Evolutionary conservation across 805 yeast species (phyloP).

Genomic region (Ogataea siamensis): DNA sequence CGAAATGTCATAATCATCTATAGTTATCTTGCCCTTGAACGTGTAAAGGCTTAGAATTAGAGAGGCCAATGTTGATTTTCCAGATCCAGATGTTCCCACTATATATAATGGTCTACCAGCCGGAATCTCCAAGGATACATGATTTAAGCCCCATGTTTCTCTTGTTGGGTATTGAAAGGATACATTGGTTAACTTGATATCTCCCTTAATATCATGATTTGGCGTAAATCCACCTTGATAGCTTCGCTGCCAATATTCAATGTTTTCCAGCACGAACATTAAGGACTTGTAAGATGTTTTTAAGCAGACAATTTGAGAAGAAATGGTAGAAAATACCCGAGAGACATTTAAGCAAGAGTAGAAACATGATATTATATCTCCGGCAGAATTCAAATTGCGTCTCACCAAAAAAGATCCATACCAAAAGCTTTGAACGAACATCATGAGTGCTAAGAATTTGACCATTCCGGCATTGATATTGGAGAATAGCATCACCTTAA

Average conservation of each 20-base stretch:
- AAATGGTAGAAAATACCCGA: slow-evolving; percentile 50
- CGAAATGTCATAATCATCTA: slow-evolving; percentile 53
- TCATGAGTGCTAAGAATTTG: slow-evolving; percentile 56
- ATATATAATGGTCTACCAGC: slow-evolving; percentile 54
- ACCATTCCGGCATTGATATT: slow-evolving; percentile 56
- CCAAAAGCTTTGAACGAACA: slow-evolving; percentile 93
- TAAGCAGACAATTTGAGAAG: slow-evolving; percentile 57
- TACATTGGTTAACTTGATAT: slow-evolving; percentile 54
- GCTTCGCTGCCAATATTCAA: slow-evolving; percentile 23
- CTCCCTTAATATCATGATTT: slow-evolving; percentile 39
- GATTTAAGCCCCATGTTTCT: slow-evolving; percentile 43
- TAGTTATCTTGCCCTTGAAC: slow-evolving; percentile 54
- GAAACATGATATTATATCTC: slow-evolving; percentile 77
- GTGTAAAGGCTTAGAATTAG: slow-evolving; percentile 61
- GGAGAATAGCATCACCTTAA: slow-evolving; percentile 44
- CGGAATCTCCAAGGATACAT: slow-evolving; percentile 45
- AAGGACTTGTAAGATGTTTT: slow-evolving; percentile 76
- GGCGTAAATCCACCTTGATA: slow-evolving; percentile 21
- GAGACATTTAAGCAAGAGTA: slow-evolving; percentile 78
- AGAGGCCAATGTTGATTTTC: slow-evolving; percentile 79
- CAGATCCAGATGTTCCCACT: slow-evolving; percentile 89
- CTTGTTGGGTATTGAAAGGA: slow-evolving; percentile 64
- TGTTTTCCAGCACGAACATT: slow-evolving; percentile 42
- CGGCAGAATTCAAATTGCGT: slow-evolving; percentile 48
- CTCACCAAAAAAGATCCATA: slow-evolving; percentile 73